These are phyloP conservation scores for Oryza australiensis DNA, from an alignment of 176 grass and related monocot genomes.

Conservation along the genomic window DNA sequence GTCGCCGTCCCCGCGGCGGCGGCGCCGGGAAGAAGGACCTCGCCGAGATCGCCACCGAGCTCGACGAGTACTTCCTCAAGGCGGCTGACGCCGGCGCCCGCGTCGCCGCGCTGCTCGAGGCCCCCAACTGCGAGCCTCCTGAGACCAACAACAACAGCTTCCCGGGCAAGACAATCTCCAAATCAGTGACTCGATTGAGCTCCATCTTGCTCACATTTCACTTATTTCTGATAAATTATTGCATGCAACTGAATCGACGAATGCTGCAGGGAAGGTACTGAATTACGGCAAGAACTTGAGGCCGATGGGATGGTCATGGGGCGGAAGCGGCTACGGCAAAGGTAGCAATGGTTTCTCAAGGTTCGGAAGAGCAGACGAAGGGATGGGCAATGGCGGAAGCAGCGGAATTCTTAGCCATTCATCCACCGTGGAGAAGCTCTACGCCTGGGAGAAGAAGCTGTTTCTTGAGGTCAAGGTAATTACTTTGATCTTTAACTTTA, in stretches of 20 bases:
- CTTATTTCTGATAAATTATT: background rate
- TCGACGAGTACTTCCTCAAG: constrained; percentile 99
- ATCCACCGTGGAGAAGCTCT: constrained; percentile 92
- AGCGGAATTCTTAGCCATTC: constrained; percentile 63
- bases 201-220: constrained; percentile 27
- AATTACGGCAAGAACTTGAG: constrained; percentile 87
- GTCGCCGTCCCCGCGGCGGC: constrained; percentile 60
- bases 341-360: constrained; percentile 43
- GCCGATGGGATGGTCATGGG: constrained; percentile 60
- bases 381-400: constrained; percentile 47
- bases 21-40: constrained; percentile 67
- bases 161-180: constrained; percentile 32
- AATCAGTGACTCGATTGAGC: background rate
- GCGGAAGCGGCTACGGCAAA: constrained; percentile 41
- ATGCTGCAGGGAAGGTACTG: constrained; percentile 63
- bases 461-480: constrained; percentile 95
- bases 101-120: constrained; percentile 78
- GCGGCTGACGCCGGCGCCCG: constrained; percentile 73
- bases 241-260: background rate
- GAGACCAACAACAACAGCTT: constrained; percentile 39
- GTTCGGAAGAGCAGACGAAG: constrained; percentile 44
- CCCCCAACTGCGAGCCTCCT: constrained; percentile 67
- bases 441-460: constrained; percentile 99
- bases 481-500: constrained; percentile 28
- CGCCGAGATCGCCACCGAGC: constrained; percentile 85